Percentiles rank a stretch among this genome's conserved stretches.
Evolutionary conservation across 2,329 filamentous ascomycete species (phyloP).

Genomic region (Periconia macrospinosa): DNA sequence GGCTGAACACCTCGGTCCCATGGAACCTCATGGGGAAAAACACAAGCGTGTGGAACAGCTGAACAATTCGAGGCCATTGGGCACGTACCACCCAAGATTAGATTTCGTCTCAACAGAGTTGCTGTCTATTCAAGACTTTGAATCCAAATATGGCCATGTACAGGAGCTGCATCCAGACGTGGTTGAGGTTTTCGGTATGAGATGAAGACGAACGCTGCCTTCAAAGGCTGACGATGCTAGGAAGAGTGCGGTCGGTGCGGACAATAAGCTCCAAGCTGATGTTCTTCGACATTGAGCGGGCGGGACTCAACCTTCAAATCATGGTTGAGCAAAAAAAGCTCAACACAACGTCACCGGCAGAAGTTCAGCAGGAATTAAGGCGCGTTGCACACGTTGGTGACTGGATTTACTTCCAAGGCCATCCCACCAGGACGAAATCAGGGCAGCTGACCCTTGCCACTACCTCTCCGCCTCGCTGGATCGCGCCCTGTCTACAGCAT

Average conservation of each 20-base stretch:
- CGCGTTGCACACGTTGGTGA: slow-evolving; percentile 78
- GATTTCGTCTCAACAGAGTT: slow-evolving; percentile 16
- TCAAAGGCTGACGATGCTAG: slow-evolving; percentile 50
- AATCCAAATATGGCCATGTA: slow-evolving; percentile 29
- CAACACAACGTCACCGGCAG: slow-evolving; percentile 37
- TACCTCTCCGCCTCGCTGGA: slow-evolving; percentile 62
- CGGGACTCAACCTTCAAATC: slow-evolving; percentile 72
- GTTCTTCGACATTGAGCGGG: slow-evolving; percentile 79
- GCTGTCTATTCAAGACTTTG: slow-evolving; percentile 33
- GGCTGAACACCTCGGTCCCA: slow-evolving; percentile 30
- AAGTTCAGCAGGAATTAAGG: slow-evolving; percentile 62
- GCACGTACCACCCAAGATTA: slow-evolving; percentile 60
- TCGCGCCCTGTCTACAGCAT: slow-evolving; percentile 77
- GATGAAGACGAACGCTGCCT: neutral
- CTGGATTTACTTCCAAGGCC: slow-evolving; percentile 74
- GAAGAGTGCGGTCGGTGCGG: slow-evolving; percentile 74
- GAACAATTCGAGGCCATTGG: slow-evolving; percentile 50
- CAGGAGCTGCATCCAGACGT: slow-evolving; percentile 27
- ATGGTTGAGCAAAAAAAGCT: slow-evolving; percentile 69
- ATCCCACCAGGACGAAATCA: slow-evolving; percentile 67
- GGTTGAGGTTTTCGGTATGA: slow-evolving; percentile 41
- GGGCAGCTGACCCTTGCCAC: slow-evolving; percentile 77
- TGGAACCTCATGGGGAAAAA: slow-evolving; percentile 47
- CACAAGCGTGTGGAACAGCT: slow-evolving; percentile 60
- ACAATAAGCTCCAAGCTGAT: slow-evolving; percentile 74